Conservation (phyloP, 2,329 filamentous ascomycete genomes). For the Colletotrichum chrysophilum region DNA sequence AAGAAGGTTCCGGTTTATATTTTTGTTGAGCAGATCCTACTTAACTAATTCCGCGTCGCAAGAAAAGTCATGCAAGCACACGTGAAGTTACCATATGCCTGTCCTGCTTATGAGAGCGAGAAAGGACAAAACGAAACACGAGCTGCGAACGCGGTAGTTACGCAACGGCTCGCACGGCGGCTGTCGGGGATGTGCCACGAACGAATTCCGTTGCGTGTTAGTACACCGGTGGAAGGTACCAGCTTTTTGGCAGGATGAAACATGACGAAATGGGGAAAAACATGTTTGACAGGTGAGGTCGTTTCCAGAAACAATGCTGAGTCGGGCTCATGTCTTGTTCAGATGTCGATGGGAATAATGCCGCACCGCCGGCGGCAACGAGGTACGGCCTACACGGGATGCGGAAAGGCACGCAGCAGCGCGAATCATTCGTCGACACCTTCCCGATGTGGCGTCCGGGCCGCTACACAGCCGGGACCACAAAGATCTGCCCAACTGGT, state of each 20-base stretch:
- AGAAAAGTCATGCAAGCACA: background rate
- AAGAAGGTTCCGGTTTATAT: background rate
- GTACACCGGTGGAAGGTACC: background rate
- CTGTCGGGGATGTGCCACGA: background rate
- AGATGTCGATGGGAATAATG: background rate
- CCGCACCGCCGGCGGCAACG: background rate
- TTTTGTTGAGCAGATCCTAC: background rate
- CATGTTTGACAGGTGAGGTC: background rate
- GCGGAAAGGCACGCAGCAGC: background rate
- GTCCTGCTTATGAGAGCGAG: background rate
- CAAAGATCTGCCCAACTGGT: background rate
- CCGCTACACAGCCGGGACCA: background rate
- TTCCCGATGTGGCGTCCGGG: background rate
- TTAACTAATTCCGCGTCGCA: background rate
- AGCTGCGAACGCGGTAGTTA: background rate
- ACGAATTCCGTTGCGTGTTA: background rate
- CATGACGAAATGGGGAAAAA: background rate
- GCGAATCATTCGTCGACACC: background rate
- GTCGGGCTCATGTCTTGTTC: background rate
- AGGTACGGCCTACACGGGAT: background rate
- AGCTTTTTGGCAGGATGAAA: background rate
- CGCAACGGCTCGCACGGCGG: background rate
- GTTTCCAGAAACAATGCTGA: background rate
- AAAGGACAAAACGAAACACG: background rate
- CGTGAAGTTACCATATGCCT: background rate